These are phyloP conservation scores for Pichia heedii DNA, from an alignment of 805 yeast species.

Conservation along the genomic window DNA sequence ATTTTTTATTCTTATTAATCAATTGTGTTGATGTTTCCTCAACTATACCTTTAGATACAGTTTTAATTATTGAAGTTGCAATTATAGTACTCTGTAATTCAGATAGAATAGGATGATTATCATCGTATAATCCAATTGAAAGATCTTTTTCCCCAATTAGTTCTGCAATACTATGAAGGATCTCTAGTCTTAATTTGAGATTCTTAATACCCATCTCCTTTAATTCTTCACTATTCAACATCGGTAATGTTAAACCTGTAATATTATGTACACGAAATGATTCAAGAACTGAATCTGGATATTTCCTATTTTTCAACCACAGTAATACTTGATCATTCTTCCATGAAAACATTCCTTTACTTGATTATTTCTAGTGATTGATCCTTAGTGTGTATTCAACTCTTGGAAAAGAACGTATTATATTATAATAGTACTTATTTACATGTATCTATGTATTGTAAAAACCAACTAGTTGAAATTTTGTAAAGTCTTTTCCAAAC, in stretches of 20 bases:
- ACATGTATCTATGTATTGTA: too few species aligned
- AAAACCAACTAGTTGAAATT: too few species aligned
- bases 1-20: neutral
- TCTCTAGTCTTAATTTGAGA: slow-evolving; percentile 45
- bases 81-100: slow-evolving; percentile 20
- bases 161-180: slow-evolving; percentile 53
- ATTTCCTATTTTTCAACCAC: slow-evolving; percentile 22
- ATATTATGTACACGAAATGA: slow-evolving; percentile 49
- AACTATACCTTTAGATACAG: slow-evolving; percentile 17
- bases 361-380: too few species aligned
- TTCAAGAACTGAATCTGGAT: slow-evolving; percentile 19
- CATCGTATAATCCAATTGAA: slow-evolving; percentile 10
- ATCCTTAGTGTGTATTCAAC: too few species aligned
- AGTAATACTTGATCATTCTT: slow-evolving; percentile 23
- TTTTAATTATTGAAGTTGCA: slow-evolving; percentile 18
- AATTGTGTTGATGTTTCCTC: slow-evolving; percentile 12
- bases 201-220: slow-evolving; percentile 57
- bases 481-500: too few species aligned
- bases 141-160: slow-evolving; percentile 32
- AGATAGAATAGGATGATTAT: slow-evolving; percentile 16
- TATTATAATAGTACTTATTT: too few species aligned
- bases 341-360: slow-evolving; percentile 20
- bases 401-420: too few species aligned
- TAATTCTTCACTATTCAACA: slow-evolving; percentile 60
- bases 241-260: slow-evolving; percentile 65